Conservation (phyloP, 2,329 filamentous ascomycete genomes). For the Xylariaceae sp. region DNA sequence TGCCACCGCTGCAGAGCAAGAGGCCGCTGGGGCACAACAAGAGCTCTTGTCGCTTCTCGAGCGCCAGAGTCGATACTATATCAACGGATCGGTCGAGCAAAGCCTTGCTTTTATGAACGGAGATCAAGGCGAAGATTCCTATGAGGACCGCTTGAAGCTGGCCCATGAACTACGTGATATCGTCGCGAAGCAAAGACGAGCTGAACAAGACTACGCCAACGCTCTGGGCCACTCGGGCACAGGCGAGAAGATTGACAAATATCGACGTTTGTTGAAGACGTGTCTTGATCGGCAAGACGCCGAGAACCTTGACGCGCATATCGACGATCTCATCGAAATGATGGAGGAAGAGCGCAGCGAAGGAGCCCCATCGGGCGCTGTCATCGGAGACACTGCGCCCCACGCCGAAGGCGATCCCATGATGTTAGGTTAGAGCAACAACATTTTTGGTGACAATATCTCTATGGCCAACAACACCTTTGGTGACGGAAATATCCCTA, state of each 20-base stretch:
- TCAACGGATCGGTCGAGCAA: conserved; percentile 49
- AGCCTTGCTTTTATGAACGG: conserved; percentile 50
- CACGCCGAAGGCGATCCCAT: conserved; percentile 21
- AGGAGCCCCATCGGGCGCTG: conserved; percentile 17
- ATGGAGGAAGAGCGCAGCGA: conserved; percentile 59
- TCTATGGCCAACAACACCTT: no score
- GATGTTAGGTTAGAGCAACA: conserved; percentile 20
- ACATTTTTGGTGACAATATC: no score
- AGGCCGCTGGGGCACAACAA: conserved; percentile 47
- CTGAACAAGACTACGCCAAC: conserved; percentile 65
- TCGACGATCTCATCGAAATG: conserved; percentile 58
- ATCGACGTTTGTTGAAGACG: conserved; percentile 63
- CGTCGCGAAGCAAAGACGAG: conserved; percentile 55
- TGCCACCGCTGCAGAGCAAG: conserved; percentile 46
- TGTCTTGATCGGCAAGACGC: conserved; percentile 65
- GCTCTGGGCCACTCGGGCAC: conserved; percentile 66
- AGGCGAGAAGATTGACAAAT: conserved; percentile 69
- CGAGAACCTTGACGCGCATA: conserved; percentile 63
- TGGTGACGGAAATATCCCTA: no score
- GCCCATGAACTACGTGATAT: conserved; percentile 54
- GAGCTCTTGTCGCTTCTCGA: conserved; percentile 47
- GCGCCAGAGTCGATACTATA: conserved; percentile 49
- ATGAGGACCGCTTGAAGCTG: conserved; percentile 54
- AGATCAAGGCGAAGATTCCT: conserved; percentile 42
- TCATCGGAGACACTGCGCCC: conserved; percentile 2